A percentile compares a stretch with the other conserved stretches of the same genome.
phyloP scores from a whole-genome alignment of 805 yeast genomes.

The Cyberlindnera sargentensis region DNA sequence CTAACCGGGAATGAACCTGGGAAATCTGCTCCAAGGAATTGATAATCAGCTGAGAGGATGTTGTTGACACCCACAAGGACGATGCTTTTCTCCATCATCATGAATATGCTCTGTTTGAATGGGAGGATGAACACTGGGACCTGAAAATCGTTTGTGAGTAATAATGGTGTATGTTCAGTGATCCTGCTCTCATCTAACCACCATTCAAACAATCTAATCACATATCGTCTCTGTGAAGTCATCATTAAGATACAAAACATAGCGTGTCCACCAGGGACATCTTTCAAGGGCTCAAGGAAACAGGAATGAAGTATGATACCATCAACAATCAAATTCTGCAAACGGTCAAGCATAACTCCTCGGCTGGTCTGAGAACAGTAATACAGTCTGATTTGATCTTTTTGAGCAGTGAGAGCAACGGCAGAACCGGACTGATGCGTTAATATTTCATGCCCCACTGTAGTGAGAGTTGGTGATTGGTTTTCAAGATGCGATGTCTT shows the following conservation, averaged over 20 bases:
- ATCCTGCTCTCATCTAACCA: slow-evolving; percentile 28
- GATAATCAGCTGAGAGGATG: slow-evolving; percentile 40
- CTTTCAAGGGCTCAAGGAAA: slow-evolving; percentile 32
- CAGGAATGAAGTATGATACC: slow-evolving; percentile 37
- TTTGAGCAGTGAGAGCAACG: slow-evolving; percentile 31
- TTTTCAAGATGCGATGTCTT: slow-evolving; percentile 13
- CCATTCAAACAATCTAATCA: slow-evolving; percentile 36
- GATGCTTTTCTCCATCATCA: slow-evolving; percentile 30
- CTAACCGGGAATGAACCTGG: slow-evolving; percentile 34
- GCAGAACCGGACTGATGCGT: slow-evolving; percentile 34
- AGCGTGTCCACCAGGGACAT: slow-evolving; percentile 22
- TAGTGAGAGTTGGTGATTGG: slow-evolving; percentile 16
- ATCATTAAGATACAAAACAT: slow-evolving; percentile 31
- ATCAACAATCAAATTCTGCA: slow-evolving; percentile 33
- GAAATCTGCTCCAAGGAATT: slow-evolving; percentile 23
- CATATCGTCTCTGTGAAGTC: slow-evolving; percentile 31
- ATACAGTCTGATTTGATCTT: slow-evolving; percentile 32
- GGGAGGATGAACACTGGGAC: slow-evolving; percentile 39
- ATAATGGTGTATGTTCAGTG: slow-evolving; percentile 31
- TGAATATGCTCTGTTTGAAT: slow-evolving; percentile 31
- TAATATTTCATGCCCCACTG: slow-evolving; percentile 23
- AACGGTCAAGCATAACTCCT: slow-evolving; percentile 33
- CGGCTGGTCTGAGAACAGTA: slow-evolving; percentile 29
- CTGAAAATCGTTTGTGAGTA: slow-evolving; percentile 32
- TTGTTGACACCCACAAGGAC: slow-evolving; percentile 35